Base-by-base conservation (phyloP, 306 rosid genomes). In the Erythrophleum fordii region DNA sequence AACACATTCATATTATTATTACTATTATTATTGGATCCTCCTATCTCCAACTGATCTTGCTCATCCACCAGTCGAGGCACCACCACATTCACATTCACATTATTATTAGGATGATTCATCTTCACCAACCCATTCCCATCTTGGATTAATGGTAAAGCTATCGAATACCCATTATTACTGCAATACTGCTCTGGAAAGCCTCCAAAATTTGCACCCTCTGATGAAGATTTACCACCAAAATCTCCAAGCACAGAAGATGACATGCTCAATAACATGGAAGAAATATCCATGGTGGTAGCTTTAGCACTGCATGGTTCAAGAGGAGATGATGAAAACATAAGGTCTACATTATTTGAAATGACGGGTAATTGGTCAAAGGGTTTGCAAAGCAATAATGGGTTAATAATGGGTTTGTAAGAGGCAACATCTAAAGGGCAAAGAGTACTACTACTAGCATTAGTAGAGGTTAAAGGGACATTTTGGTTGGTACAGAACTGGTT, bases 211-310 rank as follows among this genome's bases (percentile, higher is more conserved):
- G 83, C 42, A 52, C 44, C 62, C 65, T 84, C 88, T 31, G 75
- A 53, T 31, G 73, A 66, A 18, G 51, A 8, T 8, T 18, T 76
- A 59, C 64, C 62, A 14, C 70, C 42, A 29, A 58, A 82, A 29
- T 92, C 92, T 82, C 89, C 87, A n/a, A 86, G 79, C 72, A 90
- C 64, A 2, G 97, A 90, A 61, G 97, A 91, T 45, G 97, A 87
- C 98, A 91, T 92, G 78, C 82, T 92, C 52, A 91, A 56, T 76
- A 89, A 65, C 91, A 90, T 82, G 41, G 98, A 89, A 70, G 97
- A 84, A 55, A 89, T 80, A 74, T 91, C 97, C 65, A 81, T 29
- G 6, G 86, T 20, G 28, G 70, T 8, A 2, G 87, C 56, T 71
- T 83, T 84, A 55, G 83, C 31, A 6, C 46, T 61, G 31, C 29